phyloP scores from a whole-genome alignment of 257 asterid species.

The Nicotiana tomentosiformis region DNA sequence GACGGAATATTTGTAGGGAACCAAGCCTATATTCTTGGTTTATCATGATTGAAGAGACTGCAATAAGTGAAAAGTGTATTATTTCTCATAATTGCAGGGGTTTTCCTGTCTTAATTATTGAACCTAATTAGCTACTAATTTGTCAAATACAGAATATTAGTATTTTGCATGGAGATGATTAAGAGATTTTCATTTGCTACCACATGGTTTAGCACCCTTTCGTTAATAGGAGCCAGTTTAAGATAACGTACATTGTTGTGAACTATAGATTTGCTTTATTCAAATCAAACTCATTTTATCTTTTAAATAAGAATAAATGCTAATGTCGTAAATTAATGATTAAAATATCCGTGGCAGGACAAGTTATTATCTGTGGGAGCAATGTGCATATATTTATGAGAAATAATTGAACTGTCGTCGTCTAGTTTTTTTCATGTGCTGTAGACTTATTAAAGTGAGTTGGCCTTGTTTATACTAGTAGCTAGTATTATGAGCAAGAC shows the following conservation, averaged over 20 bases:
- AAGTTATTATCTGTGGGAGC: neutral
- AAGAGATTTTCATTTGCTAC: neutral
- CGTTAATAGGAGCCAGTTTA: neutral
- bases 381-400: neutral
- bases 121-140: neutral
- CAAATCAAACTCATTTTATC: neutral
- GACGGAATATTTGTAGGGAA: constrained; percentile 2
- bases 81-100: constrained; percentile 1
- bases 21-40: neutral
- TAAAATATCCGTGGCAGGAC: neutral
- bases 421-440: neutral
- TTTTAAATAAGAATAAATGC: neutral
- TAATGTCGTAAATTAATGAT: no score
- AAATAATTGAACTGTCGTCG: neutral
- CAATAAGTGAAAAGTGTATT: neutral
- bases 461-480: neutral
- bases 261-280: neutral
- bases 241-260: neutral
- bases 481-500: neutral
- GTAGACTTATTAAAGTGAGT: neutral
- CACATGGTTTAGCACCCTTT: neutral
- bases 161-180: neutral
- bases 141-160: neutral
- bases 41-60: neutral
- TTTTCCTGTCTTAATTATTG: neutral